Evolutionary conservation across 805 yeast genomes (phyloP).

Genomic region (Limtongozyma cylindracea): DNA sequence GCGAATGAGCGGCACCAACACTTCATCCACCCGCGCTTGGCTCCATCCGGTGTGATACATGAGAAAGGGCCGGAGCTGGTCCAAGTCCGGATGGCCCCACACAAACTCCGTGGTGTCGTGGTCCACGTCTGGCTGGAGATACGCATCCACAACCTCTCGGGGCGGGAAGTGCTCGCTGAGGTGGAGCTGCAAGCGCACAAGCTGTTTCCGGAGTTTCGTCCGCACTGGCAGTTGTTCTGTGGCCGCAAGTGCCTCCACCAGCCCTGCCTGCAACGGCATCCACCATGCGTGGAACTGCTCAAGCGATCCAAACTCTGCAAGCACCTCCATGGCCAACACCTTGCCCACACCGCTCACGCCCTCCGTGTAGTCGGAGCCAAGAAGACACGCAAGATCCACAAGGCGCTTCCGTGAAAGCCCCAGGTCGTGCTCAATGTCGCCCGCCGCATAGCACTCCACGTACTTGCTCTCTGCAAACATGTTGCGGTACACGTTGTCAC

Average conservation of each 20-base stretch:
- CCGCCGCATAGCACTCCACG: constrained; percentile 58
- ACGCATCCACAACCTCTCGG: constrained; percentile 42
- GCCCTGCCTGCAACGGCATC: constrained; percentile 8
- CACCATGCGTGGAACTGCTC: constrained; percentile 24
- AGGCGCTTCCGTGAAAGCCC: constrained; percentile 39
- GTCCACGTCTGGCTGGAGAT: constrained; percentile 64
- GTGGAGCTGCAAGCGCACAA: constrained; percentile 22
- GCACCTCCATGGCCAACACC: constrained; percentile 68
- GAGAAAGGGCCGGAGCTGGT: constrained; percentile 45
- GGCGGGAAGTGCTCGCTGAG: constrained; percentile 52
- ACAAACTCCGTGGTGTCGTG: constrained; percentile 48
- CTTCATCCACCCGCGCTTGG: constrained; percentile 50
- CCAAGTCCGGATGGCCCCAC: constrained; percentile 85
- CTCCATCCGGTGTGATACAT: constrained; percentile 61
- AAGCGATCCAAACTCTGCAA: constrained; percentile 53
- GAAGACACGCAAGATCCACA: constrained; percentile 57
- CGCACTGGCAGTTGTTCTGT: too few relatives aligned
- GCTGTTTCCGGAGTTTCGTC: constrained; percentile 11
- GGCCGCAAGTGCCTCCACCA: too few relatives aligned
- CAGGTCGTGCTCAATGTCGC: constrained; percentile 30
- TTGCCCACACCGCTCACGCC: constrained; percentile 92
- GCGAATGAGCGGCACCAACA: constrained; percentile 62
- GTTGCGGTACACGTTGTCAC: constrained; percentile 60
- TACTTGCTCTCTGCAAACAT: constrained; percentile 85
- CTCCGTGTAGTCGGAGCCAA: constrained; percentile 90